Percentiles rank a stretch among this genome's conserved stretches.
Conservation (phyloP, 2,329 filamentous ascomycete genomes). For the Mariannaea sp. region DNA sequence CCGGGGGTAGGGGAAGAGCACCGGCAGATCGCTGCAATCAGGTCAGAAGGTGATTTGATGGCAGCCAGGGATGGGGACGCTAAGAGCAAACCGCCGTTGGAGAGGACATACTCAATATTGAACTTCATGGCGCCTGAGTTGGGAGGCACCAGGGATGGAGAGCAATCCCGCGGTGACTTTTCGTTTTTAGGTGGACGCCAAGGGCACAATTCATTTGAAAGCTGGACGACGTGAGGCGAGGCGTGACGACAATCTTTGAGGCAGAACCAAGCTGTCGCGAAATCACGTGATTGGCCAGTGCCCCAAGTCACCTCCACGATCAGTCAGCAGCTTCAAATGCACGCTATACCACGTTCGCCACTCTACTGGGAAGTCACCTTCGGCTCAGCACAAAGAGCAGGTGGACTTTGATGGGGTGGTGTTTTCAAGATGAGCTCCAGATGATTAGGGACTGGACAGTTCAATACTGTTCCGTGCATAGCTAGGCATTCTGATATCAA, state of each 20-base stretch:
- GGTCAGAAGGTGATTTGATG: slow-evolving; percentile 24
- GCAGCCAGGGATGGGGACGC: background rate
- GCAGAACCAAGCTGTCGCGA: slow-evolving; percentile 36
- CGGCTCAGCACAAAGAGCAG: too few relatives aligned
- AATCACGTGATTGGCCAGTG: slow-evolving; percentile 37
- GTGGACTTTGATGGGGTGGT: too few relatives aligned
- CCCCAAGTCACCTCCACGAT: background rate
- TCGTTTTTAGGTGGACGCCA: slow-evolving; percentile 6
- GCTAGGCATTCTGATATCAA: too few relatives aligned
- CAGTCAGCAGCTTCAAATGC: slow-evolving; percentile 6
- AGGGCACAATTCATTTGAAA: slow-evolving; percentile 13
- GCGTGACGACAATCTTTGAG: slow-evolving; percentile 32
- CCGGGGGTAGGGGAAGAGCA: slow-evolving; percentile 63
- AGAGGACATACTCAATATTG: slow-evolving; percentile 52
- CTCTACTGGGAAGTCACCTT: too few relatives aligned
- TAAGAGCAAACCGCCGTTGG: background rate
- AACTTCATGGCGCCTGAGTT: slow-evolving; percentile 53
- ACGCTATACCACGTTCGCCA: too few relatives aligned
- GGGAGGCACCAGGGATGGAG: slow-evolving; percentile 16
- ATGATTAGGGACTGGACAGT: too few relatives aligned
- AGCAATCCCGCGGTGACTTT: slow-evolving; percentile 20
- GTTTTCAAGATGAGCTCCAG: too few relatives aligned
- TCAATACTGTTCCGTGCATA: too few relatives aligned
- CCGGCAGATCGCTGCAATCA: slow-evolving; percentile 56
- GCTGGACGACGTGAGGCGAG: slow-evolving; percentile 31